Evolutionary conservation across 495 filamentous ascomycete species (phyloP).

Genomic region (Penicillium flavigenum): DNA sequence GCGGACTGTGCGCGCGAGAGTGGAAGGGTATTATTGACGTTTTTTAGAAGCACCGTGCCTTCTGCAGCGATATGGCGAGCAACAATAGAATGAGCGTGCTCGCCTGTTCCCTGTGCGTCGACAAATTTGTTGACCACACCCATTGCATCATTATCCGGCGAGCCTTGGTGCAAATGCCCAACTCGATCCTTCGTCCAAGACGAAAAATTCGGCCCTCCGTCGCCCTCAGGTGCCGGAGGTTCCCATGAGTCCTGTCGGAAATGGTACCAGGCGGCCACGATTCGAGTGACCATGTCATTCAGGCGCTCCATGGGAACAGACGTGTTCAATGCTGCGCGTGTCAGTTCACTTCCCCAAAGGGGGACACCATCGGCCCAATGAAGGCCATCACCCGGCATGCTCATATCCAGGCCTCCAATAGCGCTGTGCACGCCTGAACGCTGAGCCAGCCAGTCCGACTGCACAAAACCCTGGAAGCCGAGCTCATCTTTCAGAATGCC

Average conservation of each 20-base stretch:
- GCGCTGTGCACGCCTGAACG: slow-evolving; percentile 76
- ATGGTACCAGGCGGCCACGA: slow-evolving; percentile 93
- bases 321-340: slow-evolving; percentile 74
- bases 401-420: slow-evolving; percentile 87
- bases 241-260: slow-evolving; percentile 74
- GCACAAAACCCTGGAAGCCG: slow-evolving; percentile 92
- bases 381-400: slow-evolving; percentile 90
- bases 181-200: slow-evolving; percentile 77
- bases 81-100: slow-evolving; percentile 65
- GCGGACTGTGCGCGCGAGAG: slow-evolving; percentile 55
- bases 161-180: slow-evolving; percentile 66
- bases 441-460: slow-evolving; percentile 92
- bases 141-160: slow-evolving; percentile 48
- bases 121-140: slow-evolving; percentile 76
- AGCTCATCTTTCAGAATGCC: slow-evolving; percentile 93
- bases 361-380: slow-evolving; percentile 73
- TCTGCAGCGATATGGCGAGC: slow-evolving; percentile 76
- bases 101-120: slow-evolving; percentile 60
- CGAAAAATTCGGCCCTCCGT: slow-evolving; percentile 84
- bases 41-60: slow-evolving; percentile 84
- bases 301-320: slow-evolving; percentile 79
- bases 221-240: slow-evolving; percentile 52
- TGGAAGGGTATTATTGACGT: slow-evolving; percentile 61
- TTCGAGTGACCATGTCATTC: slow-evolving; percentile 90
- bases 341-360: slow-evolving; percentile 78